phyloP scores from a whole-genome alignment of 805 yeast species.

The Pichia cabralensis region DNA sequence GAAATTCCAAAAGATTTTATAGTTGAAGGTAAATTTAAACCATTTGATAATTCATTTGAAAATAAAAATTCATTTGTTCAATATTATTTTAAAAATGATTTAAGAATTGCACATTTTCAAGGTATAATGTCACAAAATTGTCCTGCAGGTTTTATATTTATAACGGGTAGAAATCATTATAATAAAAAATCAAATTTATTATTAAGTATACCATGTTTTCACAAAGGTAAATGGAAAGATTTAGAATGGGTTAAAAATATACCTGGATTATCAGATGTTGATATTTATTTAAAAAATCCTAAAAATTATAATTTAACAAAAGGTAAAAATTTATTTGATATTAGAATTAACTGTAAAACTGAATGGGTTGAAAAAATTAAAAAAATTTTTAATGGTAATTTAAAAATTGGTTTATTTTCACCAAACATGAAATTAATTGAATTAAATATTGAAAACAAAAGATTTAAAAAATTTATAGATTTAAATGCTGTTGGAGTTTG shows the following conservation, averaged over 20 bases:
- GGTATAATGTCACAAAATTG: constrained; percentile 68
- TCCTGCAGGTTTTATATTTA: constrained; percentile 53
- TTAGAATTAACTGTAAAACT: constrained; percentile 1
- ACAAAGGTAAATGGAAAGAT: constrained; percentile 52
- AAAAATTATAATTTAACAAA: constrained; percentile 55
- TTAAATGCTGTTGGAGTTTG: constrained; percentile 71
- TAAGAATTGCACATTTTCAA: constrained; percentile 66
- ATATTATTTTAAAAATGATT: constrained; percentile 55
- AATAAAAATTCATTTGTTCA: constrained; percentile 60
- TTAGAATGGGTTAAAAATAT: constrained; percentile 49
- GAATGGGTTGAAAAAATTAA: constrained; percentile 1
- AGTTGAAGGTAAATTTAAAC: constrained; percentile 46
- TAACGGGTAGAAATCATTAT: constrained; percentile 6
- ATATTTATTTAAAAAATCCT: constrained; percentile 77
- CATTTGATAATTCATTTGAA: constrained; percentile 27
- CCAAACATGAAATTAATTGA: constrained; percentile 76
- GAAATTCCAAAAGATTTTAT: constrained; percentile 65
- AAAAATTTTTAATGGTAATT: constrained; percentile 30
- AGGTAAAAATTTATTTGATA: constrained; percentile 5
- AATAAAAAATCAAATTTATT: constrained; percentile 53
- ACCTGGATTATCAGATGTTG: constrained; percentile 24
- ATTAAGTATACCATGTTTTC: constrained; percentile 65
- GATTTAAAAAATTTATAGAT: constrained; percentile 47
- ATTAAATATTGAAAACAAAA: constrained; percentile 39
- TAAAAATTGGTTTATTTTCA: constrained; percentile 55